Base-by-base conservation (phyloP, 2,329 filamentous ascomycete genomes). In the Diaporthe velutina region DNA sequence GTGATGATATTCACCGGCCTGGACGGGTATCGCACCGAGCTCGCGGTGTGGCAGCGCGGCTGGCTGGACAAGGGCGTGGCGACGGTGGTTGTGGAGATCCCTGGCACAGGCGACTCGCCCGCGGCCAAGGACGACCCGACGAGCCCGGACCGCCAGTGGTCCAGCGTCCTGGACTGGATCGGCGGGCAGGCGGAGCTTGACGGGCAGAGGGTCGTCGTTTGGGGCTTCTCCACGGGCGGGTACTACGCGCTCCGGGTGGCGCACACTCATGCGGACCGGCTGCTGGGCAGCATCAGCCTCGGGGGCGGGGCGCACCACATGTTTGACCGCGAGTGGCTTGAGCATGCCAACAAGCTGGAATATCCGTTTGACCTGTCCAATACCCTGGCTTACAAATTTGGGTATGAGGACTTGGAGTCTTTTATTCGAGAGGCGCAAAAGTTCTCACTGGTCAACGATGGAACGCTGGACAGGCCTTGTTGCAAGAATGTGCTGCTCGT, bases 171-270 rank as follows among this genome's bases (percentile, higher is more conserved):
- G 4, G 87, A 88, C 45, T 94, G 91, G 88, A 48, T 64, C 22
- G 55, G 45, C 35, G 48, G 25, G 19, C 55, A 45, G 30, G 13
- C 17, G 4, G 30, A 28, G 25, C 42, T 64, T 52, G 73, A 84
- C 92, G 85, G 82, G 80, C 2, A 22, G 13, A 54, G 82, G 48
- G 83, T 94, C 12, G 82, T 91, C 75, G 89, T 87, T 61, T 94
- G 92, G 92, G 92, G 92, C 0, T 83, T 94, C 45, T 92, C 89
- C 77, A 86, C 89, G 0, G 92, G 92, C 40, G 92, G 92, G 0
- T 93, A 93, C 85, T 93, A 94, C 82, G 92, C 92, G 28, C 86
- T 92, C 50, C 88, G 92, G 25, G 86, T 90, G n/a, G 92, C 92
- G 58, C 91, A 93, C 81, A 93, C 91, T n/a, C 92, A 94, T 80